Evolutionary conservation across 768 basidiomycete genomes (phyloP), one percentile per base, ranked within the genome.

Genomic region (Auricularia sp.): DNA sequence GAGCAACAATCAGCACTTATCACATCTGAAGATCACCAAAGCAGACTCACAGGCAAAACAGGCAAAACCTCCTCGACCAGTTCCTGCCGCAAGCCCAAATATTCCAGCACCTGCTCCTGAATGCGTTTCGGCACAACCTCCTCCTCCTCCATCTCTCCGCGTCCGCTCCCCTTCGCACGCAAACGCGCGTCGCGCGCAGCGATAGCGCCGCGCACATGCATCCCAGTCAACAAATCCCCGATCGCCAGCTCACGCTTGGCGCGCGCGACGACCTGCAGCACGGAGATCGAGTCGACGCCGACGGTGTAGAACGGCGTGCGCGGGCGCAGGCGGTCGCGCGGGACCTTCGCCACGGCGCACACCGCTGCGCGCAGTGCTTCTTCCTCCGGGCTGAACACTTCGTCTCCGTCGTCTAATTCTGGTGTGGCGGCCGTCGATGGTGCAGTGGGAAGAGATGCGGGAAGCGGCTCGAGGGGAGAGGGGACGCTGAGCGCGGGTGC

Each of bases 271-370:
- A 83, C 71, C 62, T 78, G 77, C 42, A 83, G 79, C 24, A 82
- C 80, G 21, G 78, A 79, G 65, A 83, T 82, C 1, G 82, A 83
- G 68, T 82, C 82, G 11, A 82, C 72, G n/a, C 82, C 82, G 11
- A 82, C 68, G 5, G 77, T 73, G 13, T 73, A 72, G 18, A 81
- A 73, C 4, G 75, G 75, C 5, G 78, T 81, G 3, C 70, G 67
- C 18, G 73, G 65, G 21, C 70, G 68, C 4, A 82, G 70, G 21
- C 70, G 67, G 3, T 75, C 71, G 7, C 63, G 36, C 1, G 78
- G 71, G 13, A 74, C 69, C 44, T 73, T 73, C 3, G 74, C 72
- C 14, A 76, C 65, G 4, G 65, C 39, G 35, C 67, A 65, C 24
- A 71, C 36, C 7, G 67, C 24, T 33, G 54, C 65, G 29, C 67